Percentiles rank a stretch among this genome's conserved stretches.
Conservation (phyloP, 2,329 filamentous ascomycete species). For the Aotearoamyces nothofagi region DNA sequence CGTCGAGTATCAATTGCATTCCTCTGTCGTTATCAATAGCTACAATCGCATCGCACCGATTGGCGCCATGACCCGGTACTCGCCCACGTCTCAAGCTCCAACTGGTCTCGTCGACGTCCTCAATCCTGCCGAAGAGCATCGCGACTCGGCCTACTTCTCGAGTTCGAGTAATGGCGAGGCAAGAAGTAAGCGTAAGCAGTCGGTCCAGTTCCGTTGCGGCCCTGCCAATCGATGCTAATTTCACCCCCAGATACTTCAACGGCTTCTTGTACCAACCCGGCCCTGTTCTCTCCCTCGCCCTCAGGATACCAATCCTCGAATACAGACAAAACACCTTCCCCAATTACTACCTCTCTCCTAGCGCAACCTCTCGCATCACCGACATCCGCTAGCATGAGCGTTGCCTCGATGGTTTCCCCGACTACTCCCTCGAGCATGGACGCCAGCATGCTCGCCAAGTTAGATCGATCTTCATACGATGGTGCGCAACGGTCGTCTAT, state of each 20-base stretch:
- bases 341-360: conserved; percentile 27
- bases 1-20: too few relatives aligned
- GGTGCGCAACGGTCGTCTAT: conserved; percentile 22
- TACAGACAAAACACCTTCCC: conserved; percentile 47
- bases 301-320: conserved; percentile 32
- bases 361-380: conserved; percentile 37
- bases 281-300: conserved; percentile 24
- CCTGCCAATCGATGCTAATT: conserved; percentile 2
- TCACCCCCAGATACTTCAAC: conserved; percentile 5
- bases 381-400: conserved; percentile 44
- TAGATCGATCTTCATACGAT: conserved; percentile 11
- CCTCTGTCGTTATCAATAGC: too few relatives aligned
- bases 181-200: conserved; percentile 32
- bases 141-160: conserved; percentile 37
- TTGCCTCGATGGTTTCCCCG: conserved; percentile 50
- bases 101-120: conserved; percentile 33
- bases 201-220: conserved; percentile 2
- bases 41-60: too few relatives aligned
- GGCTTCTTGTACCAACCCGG: conserved; percentile 26
- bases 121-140: conserved; percentile 32
- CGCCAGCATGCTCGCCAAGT: conserved; percentile 15
- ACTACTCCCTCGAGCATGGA: conserved; percentile 26
- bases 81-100: conserved; percentile 14
- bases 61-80: not conserved
- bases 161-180: conserved; percentile 25